Base-by-base conservation (phyloP, 176 grass and related monocot species). In the Luzula sylvatica region DNA sequence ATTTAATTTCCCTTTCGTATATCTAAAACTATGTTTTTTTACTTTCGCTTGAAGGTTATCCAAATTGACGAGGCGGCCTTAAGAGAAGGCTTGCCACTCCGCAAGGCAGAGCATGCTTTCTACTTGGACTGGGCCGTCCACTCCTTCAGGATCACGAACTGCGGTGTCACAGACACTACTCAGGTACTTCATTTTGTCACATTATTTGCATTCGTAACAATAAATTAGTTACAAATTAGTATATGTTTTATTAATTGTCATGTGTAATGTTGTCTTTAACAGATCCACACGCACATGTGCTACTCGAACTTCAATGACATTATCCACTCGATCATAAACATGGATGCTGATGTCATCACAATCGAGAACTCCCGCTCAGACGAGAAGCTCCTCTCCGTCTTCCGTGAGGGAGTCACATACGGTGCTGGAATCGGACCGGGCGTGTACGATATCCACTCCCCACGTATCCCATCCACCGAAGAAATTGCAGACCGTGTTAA, bases 221-320 rank as follows among this genome's bases (percentile, higher is more conserved):
- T 3, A 15, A 14, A 14, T 25, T n/a, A 52, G 23, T 57, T 2
- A 58, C 12, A 60, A 15, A 15, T 46, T 30, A 71, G 23, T 38
- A 30, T 14, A 17, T 25, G 20, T 20, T 59, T 42, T 27, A n/a
- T n/a, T n/a, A n/a, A n/a, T n/a, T n/a, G n/a, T n/a, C n/a, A n/a
- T n/a, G n/a, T n/a, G n/a, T n/a, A n/a, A n/a, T n/a, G n/a, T n/a
- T n/a, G n/a, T n/a, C n/a, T n/a, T n/a, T n/a, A 65, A 28, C 68
- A 95, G 89, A 88, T 95, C 38, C 89, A 95, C 76, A 95, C 89
- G 1, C 83, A 95, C 56, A 95, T 95, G 89, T 95, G 89, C 76
- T 88, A 95, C 56, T 95, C 89, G 9, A 95, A 95, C 83, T 88
- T 95, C 72, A 94, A 94, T 11, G 88, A 95, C 23, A 95, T 95